phyloP scores from a whole-genome alignment of 495 filamentous ascomycete genomes.

The Penicillium canescens region DNA sequence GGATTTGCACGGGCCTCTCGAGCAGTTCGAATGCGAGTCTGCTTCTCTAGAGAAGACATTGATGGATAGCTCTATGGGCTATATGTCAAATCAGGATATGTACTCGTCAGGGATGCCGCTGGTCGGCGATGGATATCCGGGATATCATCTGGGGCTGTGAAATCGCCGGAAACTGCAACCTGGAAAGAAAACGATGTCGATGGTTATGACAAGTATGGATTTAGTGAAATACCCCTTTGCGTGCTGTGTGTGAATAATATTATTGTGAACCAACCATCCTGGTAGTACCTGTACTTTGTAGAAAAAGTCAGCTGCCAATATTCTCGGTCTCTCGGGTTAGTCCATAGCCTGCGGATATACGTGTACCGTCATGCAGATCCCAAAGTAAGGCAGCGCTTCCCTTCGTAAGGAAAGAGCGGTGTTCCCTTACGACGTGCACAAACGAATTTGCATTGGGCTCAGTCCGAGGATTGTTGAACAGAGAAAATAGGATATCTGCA shows the following conservation, averaged over 20 bases:
- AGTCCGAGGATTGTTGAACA: no score
- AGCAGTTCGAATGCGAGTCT: conserved; percentile 35
- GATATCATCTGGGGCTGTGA: conserved; percentile 17
- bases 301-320: no score
- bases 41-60: conserved; percentile 14
- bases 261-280: not conserved
- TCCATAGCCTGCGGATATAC: no score
- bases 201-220: conserved; percentile 3
- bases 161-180: not conserved
- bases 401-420: no score
- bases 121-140: conserved; percentile 25
- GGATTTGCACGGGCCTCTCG: conserved; percentile 28
- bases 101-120: conserved; percentile 22
- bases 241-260: conserved; percentile 5
- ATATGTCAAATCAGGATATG: conserved; percentile 9
- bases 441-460: no score
- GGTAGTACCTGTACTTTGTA: no score
- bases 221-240: conserved; percentile 6
- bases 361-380: no score
- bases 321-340: no score
- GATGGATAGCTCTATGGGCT: conserved; percentile 11
- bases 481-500: no score
- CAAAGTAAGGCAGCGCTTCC: no score
- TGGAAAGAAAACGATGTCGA: not conserved
- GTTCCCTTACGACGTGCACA: no score